A percentile compares a stretch with the other conserved stretches of the same genome.
phyloP scores from a whole-genome alignment of 257 asterid genomes.

The Cordia subcordata region DNA sequence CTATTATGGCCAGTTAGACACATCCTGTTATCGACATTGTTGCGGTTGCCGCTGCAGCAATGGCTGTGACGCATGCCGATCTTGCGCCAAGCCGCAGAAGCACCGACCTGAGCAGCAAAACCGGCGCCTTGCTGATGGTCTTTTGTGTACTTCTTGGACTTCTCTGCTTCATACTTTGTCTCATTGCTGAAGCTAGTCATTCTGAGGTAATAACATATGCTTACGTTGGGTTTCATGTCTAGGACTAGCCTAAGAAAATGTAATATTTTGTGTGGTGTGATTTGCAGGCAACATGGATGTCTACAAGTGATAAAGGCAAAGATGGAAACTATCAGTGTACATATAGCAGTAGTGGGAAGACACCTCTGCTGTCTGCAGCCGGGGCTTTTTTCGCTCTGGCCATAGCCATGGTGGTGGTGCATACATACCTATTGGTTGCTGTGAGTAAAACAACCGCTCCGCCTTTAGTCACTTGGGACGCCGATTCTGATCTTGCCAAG shows the following conservation, averaged over 20 bases:
- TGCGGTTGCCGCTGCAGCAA: constrained; percentile 8
- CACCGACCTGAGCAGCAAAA: constrained; percentile 62
- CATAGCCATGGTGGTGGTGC: constrained; percentile 66
- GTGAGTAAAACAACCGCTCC: constrained; percentile 48
- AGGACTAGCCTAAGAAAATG: no score
- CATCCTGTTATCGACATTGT: neutral
- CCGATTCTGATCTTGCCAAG: constrained; percentile 45
- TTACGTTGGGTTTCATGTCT: neutral
- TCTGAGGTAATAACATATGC: constrained; percentile 62
- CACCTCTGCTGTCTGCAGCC: constrained; percentile 53
- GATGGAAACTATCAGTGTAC: constrained; percentile 40
- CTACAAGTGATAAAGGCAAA: constrained; percentile 15
- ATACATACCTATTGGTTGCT: constrained; percentile 55
- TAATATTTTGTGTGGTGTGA: neutral
- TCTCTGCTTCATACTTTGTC: constrained; percentile 76
- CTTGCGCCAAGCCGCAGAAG: constrained; percentile 53
- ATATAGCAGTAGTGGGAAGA: constrained; percentile 53
- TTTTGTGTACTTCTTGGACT: constrained; percentile 66
- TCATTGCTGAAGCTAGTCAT: constrained; percentile 73
- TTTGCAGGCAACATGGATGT: constrained; percentile 47
- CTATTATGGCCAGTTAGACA: neutral
- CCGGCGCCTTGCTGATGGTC: constrained; percentile 63
- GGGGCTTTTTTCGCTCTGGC: constrained; percentile 70
- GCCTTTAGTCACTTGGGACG: constrained; percentile 42
- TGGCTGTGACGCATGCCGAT: constrained; percentile 94